These are phyloP conservation scores for Tephrocybe rancida DNA, from an alignment of 768 basidiomycete species.

Conservation along the genomic window DNA sequence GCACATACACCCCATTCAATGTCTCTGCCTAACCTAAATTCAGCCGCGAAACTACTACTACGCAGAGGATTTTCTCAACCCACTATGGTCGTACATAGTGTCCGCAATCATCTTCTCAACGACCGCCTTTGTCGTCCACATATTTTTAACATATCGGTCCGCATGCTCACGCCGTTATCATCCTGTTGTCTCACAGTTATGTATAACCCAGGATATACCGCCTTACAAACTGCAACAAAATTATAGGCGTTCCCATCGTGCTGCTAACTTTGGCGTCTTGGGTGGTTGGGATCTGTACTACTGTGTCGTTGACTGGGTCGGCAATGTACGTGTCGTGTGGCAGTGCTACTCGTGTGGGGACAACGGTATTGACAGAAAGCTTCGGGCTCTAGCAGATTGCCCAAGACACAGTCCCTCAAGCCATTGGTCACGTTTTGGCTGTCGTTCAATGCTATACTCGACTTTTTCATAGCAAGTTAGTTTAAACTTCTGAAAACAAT, in stretches of 20 bases:
- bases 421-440: background rate
- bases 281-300: background rate
- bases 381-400: no score
- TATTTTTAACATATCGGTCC: constrained; percentile 4
- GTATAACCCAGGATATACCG: background rate
- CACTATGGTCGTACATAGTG: background rate
- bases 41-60: background rate
- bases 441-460: background rate
- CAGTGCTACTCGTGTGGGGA: no score
- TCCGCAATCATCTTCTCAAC: constrained; percentile 1
- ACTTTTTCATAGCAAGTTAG: background rate
- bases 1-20: background rate
- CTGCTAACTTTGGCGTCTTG: background rate
- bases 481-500: background rate
- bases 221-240: background rate
- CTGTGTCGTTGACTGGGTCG: background rate
- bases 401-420: background rate
- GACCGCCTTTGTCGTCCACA: background rate
- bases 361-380: no score
- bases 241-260: background rate
- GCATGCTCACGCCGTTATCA: background rate
- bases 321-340: background rate
- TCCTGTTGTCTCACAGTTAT: background rate
- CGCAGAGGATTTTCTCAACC: background rate
- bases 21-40: background rate